Conservation (phyloP, 75 land plant genomes). For the Cryptomeria japonica region DNA sequence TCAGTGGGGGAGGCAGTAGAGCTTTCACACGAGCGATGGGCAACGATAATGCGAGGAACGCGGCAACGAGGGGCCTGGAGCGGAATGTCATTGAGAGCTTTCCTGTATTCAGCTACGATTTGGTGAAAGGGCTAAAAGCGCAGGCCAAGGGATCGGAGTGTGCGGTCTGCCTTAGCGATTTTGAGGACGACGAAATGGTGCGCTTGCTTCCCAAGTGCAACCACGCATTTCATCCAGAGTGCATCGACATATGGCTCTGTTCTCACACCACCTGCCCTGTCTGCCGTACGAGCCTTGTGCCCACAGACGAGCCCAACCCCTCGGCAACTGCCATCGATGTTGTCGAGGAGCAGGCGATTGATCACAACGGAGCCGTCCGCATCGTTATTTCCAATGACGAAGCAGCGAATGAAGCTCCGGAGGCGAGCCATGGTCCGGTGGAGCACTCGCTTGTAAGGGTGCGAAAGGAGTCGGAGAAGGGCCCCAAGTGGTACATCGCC, state of each 20-base stretch:
- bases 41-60: neutral
- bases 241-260: slow-evolving; percentile 38
- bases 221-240: slow-evolving; percentile 35
- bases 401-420: neutral
- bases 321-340: neutral
- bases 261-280: slow-evolving; percentile 43
- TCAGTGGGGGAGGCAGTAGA: neutral
- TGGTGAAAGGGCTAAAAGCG: neutral
- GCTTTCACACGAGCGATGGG: slow-evolving; percentile 12
- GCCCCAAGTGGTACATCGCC: neutral
- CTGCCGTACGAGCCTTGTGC: slow-evolving; percentile 19
- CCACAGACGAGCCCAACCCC: neutral
- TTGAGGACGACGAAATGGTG: slow-evolving; percentile 23
- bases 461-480: neutral
- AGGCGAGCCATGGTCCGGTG: neutral
- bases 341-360: neutral
- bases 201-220: slow-evolving; percentile 36
- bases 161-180: slow-evolving; percentile 37
- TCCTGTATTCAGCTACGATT: neutral
- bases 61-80: slow-evolving; percentile 10
- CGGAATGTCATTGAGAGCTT: neutral
- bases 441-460: slow-evolving; percentile 4
- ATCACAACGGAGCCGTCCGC: neutral
- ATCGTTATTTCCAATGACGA: neutral
- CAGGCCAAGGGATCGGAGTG: slow-evolving; percentile 29